Evolutionary conservation across 495 filamentous ascomycete genomes (phyloP).

Genomic region (Immersiella caudata): DNA sequence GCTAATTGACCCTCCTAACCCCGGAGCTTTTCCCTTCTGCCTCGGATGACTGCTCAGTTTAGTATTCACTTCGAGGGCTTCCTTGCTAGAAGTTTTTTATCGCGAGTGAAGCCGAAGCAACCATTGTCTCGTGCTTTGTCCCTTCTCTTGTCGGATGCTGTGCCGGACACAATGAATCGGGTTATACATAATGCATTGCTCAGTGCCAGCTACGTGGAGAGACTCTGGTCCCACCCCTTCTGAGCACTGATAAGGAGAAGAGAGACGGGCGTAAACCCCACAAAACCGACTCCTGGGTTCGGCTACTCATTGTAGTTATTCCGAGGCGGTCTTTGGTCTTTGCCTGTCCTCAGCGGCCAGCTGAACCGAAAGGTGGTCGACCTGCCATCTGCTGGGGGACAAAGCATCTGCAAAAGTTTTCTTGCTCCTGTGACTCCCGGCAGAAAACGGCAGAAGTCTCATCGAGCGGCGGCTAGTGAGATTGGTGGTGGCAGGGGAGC

Average conservation of each 20-base stretch:
- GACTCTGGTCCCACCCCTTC: background rate
- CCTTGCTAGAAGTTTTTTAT: background rate
- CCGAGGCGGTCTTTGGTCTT: background rate
- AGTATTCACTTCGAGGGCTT: background rate
- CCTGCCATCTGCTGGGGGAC: background rate
- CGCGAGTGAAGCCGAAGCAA: conserved; percentile 15
- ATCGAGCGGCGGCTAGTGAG: conserved; percentile 27
- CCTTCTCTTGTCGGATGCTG: background rate
- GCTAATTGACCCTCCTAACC: conserved; percentile 19
- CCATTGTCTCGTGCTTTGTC: background rate
- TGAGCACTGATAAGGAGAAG: background rate
- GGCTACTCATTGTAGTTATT: background rate
- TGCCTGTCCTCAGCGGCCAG: background rate
- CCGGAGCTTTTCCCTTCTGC: conserved; percentile 13
- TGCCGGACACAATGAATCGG: background rate
- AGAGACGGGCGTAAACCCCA: background rate
- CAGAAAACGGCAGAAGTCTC: conserved; percentile 35
- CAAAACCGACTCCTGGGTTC: background rate
- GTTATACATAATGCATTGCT: background rate
- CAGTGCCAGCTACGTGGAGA: background rate
- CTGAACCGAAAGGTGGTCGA: background rate
- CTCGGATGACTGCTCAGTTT: conserved; percentile 12
- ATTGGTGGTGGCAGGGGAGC: conserved; percentile 18
- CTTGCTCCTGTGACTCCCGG: conserved; percentile 21
- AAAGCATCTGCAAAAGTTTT: background rate